phyloP scores from a whole-genome alignment of 2,329 filamentous ascomycete species.

The Cytospora schulzeri region DNA sequence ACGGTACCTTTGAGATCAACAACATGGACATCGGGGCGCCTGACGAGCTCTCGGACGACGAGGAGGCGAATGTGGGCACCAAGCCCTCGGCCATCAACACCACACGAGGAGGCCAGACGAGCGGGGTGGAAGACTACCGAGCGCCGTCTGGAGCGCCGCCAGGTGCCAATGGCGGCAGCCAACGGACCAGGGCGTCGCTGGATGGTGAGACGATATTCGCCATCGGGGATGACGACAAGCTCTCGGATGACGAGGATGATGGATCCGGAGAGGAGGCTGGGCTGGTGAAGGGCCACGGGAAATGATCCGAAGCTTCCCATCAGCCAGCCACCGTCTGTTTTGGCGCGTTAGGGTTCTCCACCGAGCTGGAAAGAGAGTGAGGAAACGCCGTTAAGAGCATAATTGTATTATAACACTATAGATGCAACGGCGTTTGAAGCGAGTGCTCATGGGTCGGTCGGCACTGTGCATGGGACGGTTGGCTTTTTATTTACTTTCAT shows the following conservation, averaged over 20 bases:
- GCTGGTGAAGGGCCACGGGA: conserved; percentile 52
- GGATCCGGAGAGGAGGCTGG: conserved; percentile 58
- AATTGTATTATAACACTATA: conserved; percentile 22
- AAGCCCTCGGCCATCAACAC: conserved; percentile 32
- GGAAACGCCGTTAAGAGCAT: not conserved
- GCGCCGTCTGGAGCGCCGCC: conserved; percentile 21
- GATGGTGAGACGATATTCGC: conserved; percentile 97
- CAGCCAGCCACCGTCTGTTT: not conserved
- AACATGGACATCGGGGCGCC: conserved; percentile 87
- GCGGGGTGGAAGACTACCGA: conserved; percentile 22
- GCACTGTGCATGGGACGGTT: conserved; percentile 15
- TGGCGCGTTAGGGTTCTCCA: not conserved
- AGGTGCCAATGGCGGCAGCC: conserved; percentile 26
- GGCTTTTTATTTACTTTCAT: not conserved
- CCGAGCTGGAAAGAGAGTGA: not conserved
- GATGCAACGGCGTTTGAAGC: conserved; percentile 20
- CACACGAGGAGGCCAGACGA: conserved; percentile 22
- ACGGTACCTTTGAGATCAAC: conserved; percentile 91
- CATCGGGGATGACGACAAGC: conserved; percentile 85
- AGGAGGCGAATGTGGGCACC: conserved; percentile 55
- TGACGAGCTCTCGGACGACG: conserved; percentile 63
- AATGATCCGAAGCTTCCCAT: conserved; percentile 24
- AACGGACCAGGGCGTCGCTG: conserved; percentile 52
- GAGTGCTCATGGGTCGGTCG: conserved; percentile 16
- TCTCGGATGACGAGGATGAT: conserved; percentile 66